Evolutionary conservation across 441 rosid genomes (phyloP).

Genomic region (Populus hybrid): DNA sequence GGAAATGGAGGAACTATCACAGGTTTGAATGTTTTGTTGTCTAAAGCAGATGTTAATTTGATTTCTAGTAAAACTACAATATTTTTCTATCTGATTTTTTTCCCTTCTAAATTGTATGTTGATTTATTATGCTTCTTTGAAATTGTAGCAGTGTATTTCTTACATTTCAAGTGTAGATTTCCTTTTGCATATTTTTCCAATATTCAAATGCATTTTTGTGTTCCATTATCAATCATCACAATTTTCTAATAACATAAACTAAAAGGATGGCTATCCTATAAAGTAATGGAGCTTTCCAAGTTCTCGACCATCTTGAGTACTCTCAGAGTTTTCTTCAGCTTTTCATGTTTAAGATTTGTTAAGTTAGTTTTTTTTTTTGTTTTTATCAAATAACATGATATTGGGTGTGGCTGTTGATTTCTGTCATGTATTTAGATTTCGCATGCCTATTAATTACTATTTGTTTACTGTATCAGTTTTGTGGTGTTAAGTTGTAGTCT

Average conservation of each 20-base stretch:
- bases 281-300: neutral
- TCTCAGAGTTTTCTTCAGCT: neutral
- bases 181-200: neutral
- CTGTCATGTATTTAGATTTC: neutral
- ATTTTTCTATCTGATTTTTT: neutral
- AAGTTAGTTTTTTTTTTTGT: neutral
- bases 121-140: neutral
- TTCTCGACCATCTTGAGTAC: neutral
- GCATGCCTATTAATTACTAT: neutral
- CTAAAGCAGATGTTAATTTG: neutral
- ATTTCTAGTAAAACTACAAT: neutral
- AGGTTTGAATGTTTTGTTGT: slow-evolving; percentile 47
- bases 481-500: neutral
- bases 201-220: neutral
- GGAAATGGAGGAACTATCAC: slow-evolving; percentile 91
- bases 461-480: neutral
- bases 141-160: neutral
- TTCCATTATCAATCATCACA: neutral
- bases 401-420: neutral
- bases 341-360: neutral
- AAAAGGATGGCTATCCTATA: neutral
- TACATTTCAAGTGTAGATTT: neutral
- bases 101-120: neutral
- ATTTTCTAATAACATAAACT: neutral
- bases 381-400: neutral